Evolutionary conservation across 2,329 filamentous ascomycete genomes (phyloP), one percentile per base, ranked within the genome.

Genomic region (Penicillium sp.): DNA sequence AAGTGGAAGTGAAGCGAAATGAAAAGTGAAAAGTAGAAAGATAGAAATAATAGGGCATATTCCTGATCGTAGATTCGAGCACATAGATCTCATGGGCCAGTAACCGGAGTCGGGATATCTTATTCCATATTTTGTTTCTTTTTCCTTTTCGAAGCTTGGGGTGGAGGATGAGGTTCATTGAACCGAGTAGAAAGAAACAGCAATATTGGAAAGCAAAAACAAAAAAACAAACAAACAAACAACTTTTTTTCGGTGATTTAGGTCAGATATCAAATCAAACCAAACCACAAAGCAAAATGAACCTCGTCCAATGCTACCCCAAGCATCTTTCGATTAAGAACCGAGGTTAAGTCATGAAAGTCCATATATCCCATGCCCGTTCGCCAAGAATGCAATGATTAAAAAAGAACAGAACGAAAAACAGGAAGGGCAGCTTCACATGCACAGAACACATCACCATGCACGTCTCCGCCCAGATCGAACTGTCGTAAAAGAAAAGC

Each of bases 301-400:
- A 50, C 49, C 52, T 53, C 53, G 48, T 51, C 57, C 55, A 40
- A 54, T 53, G 56, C 27, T 29, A 57, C 46, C 48, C 50, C 57
- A 54, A 50, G 50, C 58, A 63, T 66, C 60, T 62, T 61, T 55
- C 46, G 51, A 62, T 62, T 60, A 59, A 58, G 49, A 50, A 55
- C 46, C 53, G 50, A 47, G 50, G 51, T 56, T 27, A 56, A 55
- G 49, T 62, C 54, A 62, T 61, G 58, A 62, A 56, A 56, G 58
- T 63, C 62, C 60, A 64, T 67, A 63, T 62, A 64, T 58, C 66
- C 62, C 58, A 69, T 67, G 63, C 67, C 64, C 60, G 50, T 64
- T 68, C 64, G 65, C 66, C 66, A 67, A 62, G 50, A 65, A 67
- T 68, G 66, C 66, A 67, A 67, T 64, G 63, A 67, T 67, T 66